Percentiles rank a stretch among this genome's conserved stretches.
Evolutionary conservation across 139 green algal genomes (phyloP).

Genomic region (Volvox africanus): DNA sequence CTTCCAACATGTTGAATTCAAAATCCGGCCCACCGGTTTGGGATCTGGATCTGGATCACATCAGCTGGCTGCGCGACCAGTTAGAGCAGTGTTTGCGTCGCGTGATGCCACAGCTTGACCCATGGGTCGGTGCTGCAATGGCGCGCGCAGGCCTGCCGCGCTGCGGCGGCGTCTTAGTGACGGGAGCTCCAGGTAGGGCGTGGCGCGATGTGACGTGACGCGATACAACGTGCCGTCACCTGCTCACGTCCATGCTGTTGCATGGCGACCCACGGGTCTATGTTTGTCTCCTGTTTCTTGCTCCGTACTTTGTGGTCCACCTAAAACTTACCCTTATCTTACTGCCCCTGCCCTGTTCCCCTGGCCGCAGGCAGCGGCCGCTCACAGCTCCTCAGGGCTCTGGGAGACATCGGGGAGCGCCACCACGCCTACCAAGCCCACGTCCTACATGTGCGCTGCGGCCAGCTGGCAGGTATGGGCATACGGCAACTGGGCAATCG

Average conservation of each 20-base stretch:
- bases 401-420: conserved; percentile 45
- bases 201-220: too few species aligned
- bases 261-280: too few species aligned
- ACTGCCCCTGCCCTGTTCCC: background rate
- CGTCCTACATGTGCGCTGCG: conserved; percentile 66
- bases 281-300: too few species aligned
- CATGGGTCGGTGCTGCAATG: background rate
- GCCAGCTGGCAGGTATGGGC: conserved; percentile 48
- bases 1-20: background rate
- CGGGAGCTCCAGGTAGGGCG: conserved; percentile 46
- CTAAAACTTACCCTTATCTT: too few species aligned
- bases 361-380: conserved; percentile 65
- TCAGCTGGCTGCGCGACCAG: conserved; percentile 28
- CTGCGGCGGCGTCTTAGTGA: conserved; percentile 69
- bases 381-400: conserved; percentile 57
- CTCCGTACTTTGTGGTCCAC: too few species aligned
- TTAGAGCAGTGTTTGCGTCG: conserved; percentile 17
- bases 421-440: conserved; percentile 53
- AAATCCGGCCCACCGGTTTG: background rate
- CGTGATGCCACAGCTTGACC: conserved; percentile 32
- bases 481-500: too few species aligned
- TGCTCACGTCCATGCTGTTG: too few species aligned
- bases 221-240: too few species aligned
- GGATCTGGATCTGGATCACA: conserved; percentile 36
- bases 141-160: conserved; percentile 39